Evolutionary conservation across 495 filamentous ascomycete species (phyloP), one percentile per base, ranked within the genome.

Genomic region (Aspergillus sclerotioniger): DNA sequence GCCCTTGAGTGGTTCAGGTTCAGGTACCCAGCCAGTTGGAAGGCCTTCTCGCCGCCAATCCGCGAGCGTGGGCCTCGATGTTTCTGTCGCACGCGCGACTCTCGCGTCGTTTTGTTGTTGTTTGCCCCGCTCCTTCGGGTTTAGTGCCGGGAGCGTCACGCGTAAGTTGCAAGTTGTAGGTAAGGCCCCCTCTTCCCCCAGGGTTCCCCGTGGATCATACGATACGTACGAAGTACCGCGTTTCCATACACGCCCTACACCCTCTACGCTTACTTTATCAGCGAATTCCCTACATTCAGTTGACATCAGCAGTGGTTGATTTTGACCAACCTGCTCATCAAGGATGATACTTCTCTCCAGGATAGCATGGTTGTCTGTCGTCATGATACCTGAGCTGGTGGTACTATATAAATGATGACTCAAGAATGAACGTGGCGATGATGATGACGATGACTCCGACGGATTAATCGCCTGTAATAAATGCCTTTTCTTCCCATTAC

Each of bases 91-190:
- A 62, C 63, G 63, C 63, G 63, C 54, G 41, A 61, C 13, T 15
- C 19, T 51, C 64, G 64, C 64, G 64, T 66, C 60, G 58, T 53
- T 25, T 66, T 66, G 64, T 66, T 66, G 60, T 63, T 60, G 60
- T 58, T 25, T 53, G 46, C 21, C 45, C 10, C 6, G 7, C 60
- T 21, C n/a, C 3, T 55, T 60, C 50, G 25, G 57, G 63, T 20
- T 58, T 65, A 65, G 63, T 39, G 29, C 57, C 59, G 53, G 53
- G 56, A 45, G 48, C 37, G 41, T 65, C 63, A 65, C 63, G 63
- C 63, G 63, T 65, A 54, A 39, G 5, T 25, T 25, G 25, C 25
- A 25, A 25, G 2, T 25, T 25, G 5, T 2, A 3, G 25, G 25
- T 25, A 25, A 25, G 25, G 2, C 33, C 7, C 33, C 33, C 33